Percentiles rank a stretch among this genome's conserved stretches.
These are phyloP conservation scores for Hordeum marinum DNA, from an alignment of 176 grass and related monocot genomes.

Conservation along the genomic window DNA sequence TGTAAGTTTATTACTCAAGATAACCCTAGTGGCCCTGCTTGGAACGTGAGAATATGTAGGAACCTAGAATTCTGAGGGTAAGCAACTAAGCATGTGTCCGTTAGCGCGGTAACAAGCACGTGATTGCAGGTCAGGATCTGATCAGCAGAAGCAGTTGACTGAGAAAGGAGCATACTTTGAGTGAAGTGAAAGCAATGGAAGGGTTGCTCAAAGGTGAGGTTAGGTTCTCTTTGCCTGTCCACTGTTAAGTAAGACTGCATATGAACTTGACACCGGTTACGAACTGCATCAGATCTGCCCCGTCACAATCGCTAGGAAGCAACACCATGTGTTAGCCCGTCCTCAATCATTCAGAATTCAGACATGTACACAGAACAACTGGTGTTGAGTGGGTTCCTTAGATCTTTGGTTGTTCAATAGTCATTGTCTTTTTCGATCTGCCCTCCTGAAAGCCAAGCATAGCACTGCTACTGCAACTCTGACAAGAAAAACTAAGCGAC, in stretches of 20 bases:
- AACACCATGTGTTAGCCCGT: slow-evolving; percentile 33
- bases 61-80: not conserved
- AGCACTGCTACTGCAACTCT: not conserved
- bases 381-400: slow-evolving; percentile 9
- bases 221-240: not conserved
- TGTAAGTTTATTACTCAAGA: not conserved
- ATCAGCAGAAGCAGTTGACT: not conserved
- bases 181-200: slow-evolving; percentile 28
- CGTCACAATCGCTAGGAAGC: slow-evolving; percentile 14
- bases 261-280: not conserved
- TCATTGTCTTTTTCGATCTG: not conserved
- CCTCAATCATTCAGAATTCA: slow-evolving; percentile 33
- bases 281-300: slow-evolving; percentile 17
- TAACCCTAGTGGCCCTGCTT: not conserved
- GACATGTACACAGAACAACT: not conserved
- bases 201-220: not conserved
- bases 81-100: not conserved
- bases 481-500: not conserved
- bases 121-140: not conserved
- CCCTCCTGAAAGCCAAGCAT: not conserved
- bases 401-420: not conserved
- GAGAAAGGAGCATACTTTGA: slow-evolving; percentile 20
- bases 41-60: not conserved
- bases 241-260: not conserved
- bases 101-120: not conserved